Conservation (phyloP, 768 basidiomycete genomes). For the Termitomyces sp. region DNA sequence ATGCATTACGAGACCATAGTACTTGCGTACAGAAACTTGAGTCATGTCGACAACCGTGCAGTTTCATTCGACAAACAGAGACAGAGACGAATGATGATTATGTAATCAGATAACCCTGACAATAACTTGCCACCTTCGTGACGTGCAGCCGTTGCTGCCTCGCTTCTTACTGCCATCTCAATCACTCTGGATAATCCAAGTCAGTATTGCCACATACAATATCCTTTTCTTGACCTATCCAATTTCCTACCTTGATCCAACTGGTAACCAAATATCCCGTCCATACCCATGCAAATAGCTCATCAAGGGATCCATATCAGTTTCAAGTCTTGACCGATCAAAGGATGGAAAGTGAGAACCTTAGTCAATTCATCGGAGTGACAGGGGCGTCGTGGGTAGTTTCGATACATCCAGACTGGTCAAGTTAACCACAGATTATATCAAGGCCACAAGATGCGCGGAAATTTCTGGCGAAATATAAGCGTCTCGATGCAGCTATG, state of each 20-base stretch:
- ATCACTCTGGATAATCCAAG: conserved; percentile 5
- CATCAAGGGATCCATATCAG: not conserved
- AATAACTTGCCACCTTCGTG: not conserved
- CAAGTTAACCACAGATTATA: conserved; percentile 20
- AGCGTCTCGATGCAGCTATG: conserved; percentile 64
- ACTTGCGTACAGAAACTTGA: not conserved
- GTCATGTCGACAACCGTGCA: not conserved
- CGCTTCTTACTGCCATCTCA: not conserved
- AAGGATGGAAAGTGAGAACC: conserved; percentile 42
- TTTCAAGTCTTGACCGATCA: conserved; percentile 28
- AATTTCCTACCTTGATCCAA: not conserved
- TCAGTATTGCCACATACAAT: conserved; percentile 5
- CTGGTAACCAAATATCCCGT: not conserved
- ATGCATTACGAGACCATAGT: not conserved
- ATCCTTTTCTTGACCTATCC: not conserved
- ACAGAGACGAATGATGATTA: not conserved
- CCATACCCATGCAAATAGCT: conserved; percentile 2
- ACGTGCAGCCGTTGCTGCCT: not conserved
- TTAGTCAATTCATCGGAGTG: conserved; percentile 55
- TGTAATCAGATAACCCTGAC: not conserved
- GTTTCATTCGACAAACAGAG: too few species aligned
- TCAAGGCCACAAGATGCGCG: conserved; percentile 52
- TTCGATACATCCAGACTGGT: conserved; percentile 12
- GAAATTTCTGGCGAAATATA: conserved; percentile 65
- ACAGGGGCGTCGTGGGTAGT: conserved; percentile 66